Percentiles rank a stretch among this genome's conserved stretches.
Evolutionary conservation across 768 basidiomycete genomes (phyloP).

Genomic region (Lentinula guzmanii): DNA sequence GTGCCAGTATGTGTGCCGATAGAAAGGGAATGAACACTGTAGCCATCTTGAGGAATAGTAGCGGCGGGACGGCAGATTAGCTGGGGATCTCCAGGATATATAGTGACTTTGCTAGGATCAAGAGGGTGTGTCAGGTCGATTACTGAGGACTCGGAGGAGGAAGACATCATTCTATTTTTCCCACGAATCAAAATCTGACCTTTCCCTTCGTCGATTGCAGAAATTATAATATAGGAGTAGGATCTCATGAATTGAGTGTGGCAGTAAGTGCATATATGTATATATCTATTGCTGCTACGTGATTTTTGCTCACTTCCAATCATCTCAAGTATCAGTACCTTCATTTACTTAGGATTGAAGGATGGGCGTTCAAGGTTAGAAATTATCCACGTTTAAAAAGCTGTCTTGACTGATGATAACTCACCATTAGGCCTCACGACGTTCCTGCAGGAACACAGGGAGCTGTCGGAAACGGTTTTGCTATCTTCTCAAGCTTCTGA

Average conservation of each 20-base stretch:
- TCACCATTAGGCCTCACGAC: slow-evolving; percentile 34
- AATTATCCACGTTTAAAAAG: no score
- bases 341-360: not conserved
- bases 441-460: slow-evolving; percentile 44
- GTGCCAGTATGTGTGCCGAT: slow-evolving; percentile 73
- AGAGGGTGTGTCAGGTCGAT: slow-evolving; percentile 55
- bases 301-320: not conserved
- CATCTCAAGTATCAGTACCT: not conserved
- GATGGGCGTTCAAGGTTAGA: not conserved
- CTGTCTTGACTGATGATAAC: not conserved
- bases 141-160: slow-evolving; percentile 15
- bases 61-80: slow-evolving; percentile 33
- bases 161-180: not conserved
- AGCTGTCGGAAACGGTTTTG: slow-evolving; percentile 30
- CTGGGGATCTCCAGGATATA: slow-evolving; percentile 52
- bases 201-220: no score
- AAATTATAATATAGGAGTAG: no score
- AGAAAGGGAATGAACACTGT: slow-evolving; percentile 44
- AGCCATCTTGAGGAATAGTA: slow-evolving; percentile 39
- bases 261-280: not conserved
- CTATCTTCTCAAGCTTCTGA: slow-evolving; percentile 13
- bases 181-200: not conserved
- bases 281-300: not conserved
- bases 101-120: slow-evolving; percentile 30
- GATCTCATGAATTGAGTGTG: not conserved